phyloP scores from a whole-genome alignment of 208 protist genomes.

The Trypanosomatidae sp. region DNA sequence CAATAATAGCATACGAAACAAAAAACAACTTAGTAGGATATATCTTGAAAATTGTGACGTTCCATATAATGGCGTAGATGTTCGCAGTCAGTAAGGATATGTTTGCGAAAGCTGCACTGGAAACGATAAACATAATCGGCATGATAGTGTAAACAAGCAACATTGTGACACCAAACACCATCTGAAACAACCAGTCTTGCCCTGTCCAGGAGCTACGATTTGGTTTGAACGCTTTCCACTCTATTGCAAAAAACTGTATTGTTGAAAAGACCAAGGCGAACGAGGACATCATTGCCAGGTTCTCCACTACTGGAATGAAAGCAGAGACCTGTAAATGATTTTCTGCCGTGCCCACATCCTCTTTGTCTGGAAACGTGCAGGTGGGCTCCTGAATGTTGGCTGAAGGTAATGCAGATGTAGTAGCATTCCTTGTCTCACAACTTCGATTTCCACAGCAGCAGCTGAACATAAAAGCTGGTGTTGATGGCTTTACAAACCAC shows the following conservation, averaged over 20 bases:
- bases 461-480: conserved; percentile 13
- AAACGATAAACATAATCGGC: conserved; percentile 67
- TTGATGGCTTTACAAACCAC: conserved; percentile 81
- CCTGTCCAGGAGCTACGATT: conserved; percentile 49
- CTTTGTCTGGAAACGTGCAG: neutral
- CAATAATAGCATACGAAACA: conserved; percentile 73
- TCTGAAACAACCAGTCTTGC: conserved; percentile 72
- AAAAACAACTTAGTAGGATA: conserved; percentile 72
- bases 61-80: conserved; percentile 86
- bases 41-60: conserved; percentile 75
- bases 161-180: conserved; percentile 86
- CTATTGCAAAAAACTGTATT: conserved; percentile 80
- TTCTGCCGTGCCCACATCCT: conserved; percentile 14
- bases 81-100: conserved; percentile 73
- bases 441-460: conserved; percentile 8
- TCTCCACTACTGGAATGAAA: conserved; percentile 74
- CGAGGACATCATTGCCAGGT: conserved; percentile 73
- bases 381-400: conserved; percentile 1
- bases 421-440: neutral
- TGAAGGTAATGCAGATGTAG: neutral
- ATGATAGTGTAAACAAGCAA: conserved; percentile 75
- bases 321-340: conserved; percentile 45
- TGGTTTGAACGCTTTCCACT: conserved; percentile 64
- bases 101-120: conserved; percentile 83
- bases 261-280: conserved; percentile 64